phyloP scores from a whole-genome alignment of 163 green algal species.

The Scenedesmus sp. region DNA sequence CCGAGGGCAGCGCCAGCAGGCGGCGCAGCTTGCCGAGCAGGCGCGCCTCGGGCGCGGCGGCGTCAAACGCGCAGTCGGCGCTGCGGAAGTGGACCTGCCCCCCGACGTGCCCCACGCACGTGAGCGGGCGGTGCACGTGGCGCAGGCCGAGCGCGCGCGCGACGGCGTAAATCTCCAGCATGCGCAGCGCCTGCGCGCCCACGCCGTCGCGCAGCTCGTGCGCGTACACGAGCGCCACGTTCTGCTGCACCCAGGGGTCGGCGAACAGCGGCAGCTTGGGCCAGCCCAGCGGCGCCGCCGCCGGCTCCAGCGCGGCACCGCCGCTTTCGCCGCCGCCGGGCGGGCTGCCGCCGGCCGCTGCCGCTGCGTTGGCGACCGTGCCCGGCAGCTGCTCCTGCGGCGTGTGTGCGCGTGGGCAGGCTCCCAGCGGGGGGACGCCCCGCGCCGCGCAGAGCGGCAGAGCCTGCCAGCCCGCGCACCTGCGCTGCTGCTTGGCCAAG shows the following conservation, averaged over 20 bases:
- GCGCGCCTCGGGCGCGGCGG: neutral
- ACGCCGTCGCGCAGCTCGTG: neutral
- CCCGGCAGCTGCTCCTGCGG: too few species aligned
- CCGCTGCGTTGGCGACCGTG: too few species aligned
- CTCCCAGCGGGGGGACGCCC: too few species aligned
- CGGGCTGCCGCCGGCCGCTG: too few species aligned
- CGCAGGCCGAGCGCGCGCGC: neutral
- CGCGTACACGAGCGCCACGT: slow-evolving; percentile 7
- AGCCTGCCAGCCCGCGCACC: too few species aligned
- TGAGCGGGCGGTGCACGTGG: neutral
- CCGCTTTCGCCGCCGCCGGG: too few species aligned
- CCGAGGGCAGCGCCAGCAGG: slow-evolving; percentile 8
- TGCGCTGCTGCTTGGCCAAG: too few species aligned
- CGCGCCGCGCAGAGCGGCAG: too few species aligned
- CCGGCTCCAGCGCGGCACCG: too few species aligned
- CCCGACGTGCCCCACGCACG: neutral
- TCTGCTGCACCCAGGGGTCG: neutral
- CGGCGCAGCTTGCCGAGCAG: slow-evolving; percentile 7
- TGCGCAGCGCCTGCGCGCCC: neutral
- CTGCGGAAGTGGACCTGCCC: slow-evolving; percentile 8
- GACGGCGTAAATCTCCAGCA: neutral
- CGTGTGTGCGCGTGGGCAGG: too few species aligned
- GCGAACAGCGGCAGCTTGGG: neutral
- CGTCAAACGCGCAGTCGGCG: neutral
- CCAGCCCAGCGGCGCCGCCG: too few species aligned